Conservation (phyloP, 306 rosid genomes). For the Sindora glabra region DNA sequence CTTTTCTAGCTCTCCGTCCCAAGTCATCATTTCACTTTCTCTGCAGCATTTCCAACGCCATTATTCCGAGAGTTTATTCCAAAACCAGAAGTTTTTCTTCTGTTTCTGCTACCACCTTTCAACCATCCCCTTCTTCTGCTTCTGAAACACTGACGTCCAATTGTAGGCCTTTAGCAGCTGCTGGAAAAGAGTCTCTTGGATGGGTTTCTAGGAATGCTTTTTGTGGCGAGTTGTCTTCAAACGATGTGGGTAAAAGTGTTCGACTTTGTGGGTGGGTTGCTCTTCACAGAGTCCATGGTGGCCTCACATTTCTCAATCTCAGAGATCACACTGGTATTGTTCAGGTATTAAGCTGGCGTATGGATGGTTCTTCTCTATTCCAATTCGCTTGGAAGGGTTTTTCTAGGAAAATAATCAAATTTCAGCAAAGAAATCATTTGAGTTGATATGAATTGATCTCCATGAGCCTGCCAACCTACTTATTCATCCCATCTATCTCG, state of each 20-base stretch:
- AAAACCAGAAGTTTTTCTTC: slow-evolving; percentile 19
- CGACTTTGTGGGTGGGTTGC: slow-evolving; percentile 95
- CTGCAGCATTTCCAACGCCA: slow-evolving; percentile 20
- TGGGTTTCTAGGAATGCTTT: slow-evolving; percentile 61
- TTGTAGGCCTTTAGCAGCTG: slow-evolving; percentile 15
- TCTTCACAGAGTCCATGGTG: slow-evolving; percentile 83
- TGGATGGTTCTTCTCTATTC: neutral
- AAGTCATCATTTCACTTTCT: slow-evolving; percentile 31
- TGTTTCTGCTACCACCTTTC: slow-evolving; percentile 26
- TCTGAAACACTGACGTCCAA: slow-evolving; percentile 33
- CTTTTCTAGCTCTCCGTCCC: slow-evolving; percentile 45
- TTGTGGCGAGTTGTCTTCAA: slow-evolving; percentile 52
- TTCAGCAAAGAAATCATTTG: neutral
- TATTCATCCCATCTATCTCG: neutral
- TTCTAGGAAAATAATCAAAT: neutral
- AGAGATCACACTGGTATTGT: slow-evolving; percentile 76
- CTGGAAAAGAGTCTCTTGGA: slow-evolving; percentile 44
- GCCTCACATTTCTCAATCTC: slow-evolving; percentile 75
- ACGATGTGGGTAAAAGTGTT: slow-evolving; percentile 61
- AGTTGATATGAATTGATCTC: neutral
- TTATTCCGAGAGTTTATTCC: slow-evolving; percentile 12
- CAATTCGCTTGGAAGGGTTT: neutral
- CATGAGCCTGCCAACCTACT: neutral
- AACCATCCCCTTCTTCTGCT: slow-evolving; percentile 18
- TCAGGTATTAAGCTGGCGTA: slow-evolving; percentile 39